phyloP scores from a whole-genome alignment of 495 filamentous ascomycete genomes.

The Penicillium herquei region DNA sequence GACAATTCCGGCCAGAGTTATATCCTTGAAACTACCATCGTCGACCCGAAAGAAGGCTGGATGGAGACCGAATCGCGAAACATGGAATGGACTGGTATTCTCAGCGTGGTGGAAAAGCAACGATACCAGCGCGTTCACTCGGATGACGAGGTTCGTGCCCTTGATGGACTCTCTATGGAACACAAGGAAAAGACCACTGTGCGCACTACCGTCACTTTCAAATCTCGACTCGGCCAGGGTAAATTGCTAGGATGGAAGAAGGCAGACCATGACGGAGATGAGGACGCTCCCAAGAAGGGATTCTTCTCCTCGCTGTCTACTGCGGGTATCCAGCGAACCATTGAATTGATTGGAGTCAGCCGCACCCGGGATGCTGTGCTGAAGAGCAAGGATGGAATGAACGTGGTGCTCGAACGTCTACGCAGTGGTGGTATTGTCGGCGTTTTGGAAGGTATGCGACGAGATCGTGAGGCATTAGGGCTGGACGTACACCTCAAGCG shows the following conservation, averaged over 20 bases:
- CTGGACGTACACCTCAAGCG: conserved; percentile 49
- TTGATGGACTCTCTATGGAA: conserved; percentile 34
- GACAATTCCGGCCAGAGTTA: conserved; percentile 75
- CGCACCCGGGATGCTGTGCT: conserved; percentile 79
- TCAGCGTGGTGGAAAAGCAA: conserved; percentile 91
- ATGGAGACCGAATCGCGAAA: conserved; percentile 82
- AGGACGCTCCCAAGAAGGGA: conserved; percentile 56
- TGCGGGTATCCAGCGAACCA: conserved; percentile 77
- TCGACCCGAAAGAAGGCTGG: conserved; percentile 87
- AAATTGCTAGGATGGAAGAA: conserved; percentile 58
- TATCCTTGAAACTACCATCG: conserved; percentile 86
- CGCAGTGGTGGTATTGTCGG: conserved; percentile 79
- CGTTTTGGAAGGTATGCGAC: conserved; percentile 79
- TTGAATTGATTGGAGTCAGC: conserved; percentile 83
- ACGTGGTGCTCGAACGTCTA: conserved; percentile 83
- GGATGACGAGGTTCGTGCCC: conserved; percentile 17
- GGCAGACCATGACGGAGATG: conserved; percentile 30
- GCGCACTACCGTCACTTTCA: conserved; percentile 79
- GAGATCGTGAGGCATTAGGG: conserved; percentile 57
- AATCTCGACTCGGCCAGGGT: conserved; percentile 74
- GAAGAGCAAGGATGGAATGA: conserved; percentile 94
- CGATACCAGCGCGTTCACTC: conserved; percentile 56
- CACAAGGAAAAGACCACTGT: conserved; percentile 72
- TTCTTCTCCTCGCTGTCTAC: conserved; percentile 76
- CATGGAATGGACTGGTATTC: conserved; percentile 85